Evolutionary conservation across 1,284 basidiomycete species (phyloP).

Genomic region (Fomitopsis schrenkii): DNA sequence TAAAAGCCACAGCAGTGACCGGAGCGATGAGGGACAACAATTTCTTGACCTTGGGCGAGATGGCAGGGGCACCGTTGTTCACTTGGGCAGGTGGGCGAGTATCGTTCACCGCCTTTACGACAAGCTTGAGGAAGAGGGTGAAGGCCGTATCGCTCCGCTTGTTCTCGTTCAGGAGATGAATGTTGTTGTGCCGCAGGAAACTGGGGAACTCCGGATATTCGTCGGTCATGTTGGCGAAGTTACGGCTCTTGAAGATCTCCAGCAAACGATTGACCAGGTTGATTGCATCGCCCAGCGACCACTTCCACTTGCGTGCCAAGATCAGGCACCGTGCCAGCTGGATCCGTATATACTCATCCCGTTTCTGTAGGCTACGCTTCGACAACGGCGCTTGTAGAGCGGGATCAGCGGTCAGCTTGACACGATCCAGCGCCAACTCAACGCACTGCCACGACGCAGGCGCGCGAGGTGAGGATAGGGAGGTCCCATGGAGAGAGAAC

Average conservation of each 20-base stretch:
- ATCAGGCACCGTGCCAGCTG: slow-evolving; percentile 74
- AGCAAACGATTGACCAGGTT: slow-evolving; percentile 64
- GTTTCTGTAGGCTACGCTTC: slow-evolving; percentile 45
- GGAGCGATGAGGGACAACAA: slow-evolving; percentile 80
- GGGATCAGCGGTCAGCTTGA: slow-evolving; percentile 55
- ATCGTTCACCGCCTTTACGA: slow-evolving; percentile 52
- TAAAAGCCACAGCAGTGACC: slow-evolving; percentile 66
- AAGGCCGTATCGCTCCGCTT: slow-evolving; percentile 69
- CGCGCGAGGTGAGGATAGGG: slow-evolving; percentile 43
- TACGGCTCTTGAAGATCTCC: slow-evolving; percentile 77
- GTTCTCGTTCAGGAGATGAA: slow-evolving; percentile 50
- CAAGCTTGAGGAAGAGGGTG: slow-evolving; percentile 76
- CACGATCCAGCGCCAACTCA: slow-evolving; percentile 50
- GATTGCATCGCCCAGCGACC: slow-evolving; percentile 63
- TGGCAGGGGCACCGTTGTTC: slow-evolving; percentile 1
- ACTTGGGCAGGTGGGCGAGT: slow-evolving; percentile 20
- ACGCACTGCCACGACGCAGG: slow-evolving; percentile 70
- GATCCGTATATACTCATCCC: slow-evolving; percentile 75
- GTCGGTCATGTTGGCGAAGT: slow-evolving; percentile 73
- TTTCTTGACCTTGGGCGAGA: slow-evolving; percentile 56
- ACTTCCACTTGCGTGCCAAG: slow-evolving; percentile 71
- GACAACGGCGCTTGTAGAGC: slow-evolving; percentile 39
- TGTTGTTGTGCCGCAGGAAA: slow-evolving; percentile 68
- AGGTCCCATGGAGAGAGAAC: slow-evolving; percentile 67
- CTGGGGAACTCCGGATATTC: slow-evolving; percentile 76